Evolutionary conservation across 371 early-diverging fungal species (phyloP).

Genomic region (Caulochytrium protostelioides): DNA sequence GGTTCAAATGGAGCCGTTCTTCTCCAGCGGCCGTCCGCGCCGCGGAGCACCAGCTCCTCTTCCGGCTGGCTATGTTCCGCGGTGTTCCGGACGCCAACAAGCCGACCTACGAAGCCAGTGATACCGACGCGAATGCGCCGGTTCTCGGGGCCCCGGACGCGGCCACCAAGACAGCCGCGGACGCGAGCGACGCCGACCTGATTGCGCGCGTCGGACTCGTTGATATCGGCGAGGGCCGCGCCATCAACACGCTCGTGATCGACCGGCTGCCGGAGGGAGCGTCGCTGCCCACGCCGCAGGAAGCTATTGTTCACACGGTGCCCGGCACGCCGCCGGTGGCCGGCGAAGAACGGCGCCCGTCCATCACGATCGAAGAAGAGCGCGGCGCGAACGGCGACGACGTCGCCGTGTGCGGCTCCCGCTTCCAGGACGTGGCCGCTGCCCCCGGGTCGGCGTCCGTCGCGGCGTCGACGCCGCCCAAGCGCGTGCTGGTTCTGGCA

Average conservation of each 20-base stretch:
- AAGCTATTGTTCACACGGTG: too few relatives aligned
- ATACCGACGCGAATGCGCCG: too few relatives aligned
- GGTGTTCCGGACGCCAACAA: not conserved
- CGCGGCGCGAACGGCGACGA: too few relatives aligned
- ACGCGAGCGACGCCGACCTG: not conserved
- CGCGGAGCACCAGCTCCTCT: not conserved
- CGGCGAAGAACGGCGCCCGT: too few relatives aligned
- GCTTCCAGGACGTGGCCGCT: slow-evolving; percentile 7
- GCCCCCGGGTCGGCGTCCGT: not conserved
- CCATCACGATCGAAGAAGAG: not conserved
- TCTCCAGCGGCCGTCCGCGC: too few relatives aligned
- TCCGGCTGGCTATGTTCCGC: not conserved
- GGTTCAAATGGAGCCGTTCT: too few relatives aligned
- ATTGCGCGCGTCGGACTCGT: slow-evolving; percentile 27
- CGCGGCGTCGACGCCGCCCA: not conserved
- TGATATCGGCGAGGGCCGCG: slow-evolving; percentile 25
- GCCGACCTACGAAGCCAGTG: too few relatives aligned
- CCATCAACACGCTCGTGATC: slow-evolving; percentile 25
- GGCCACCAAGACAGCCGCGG: not conserved
- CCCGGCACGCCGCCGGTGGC: too few relatives aligned
- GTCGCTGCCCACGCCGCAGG: too few relatives aligned
- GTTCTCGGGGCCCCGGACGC: not conserved
- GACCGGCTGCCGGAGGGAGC: slow-evolving; percentile 3
- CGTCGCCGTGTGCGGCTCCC: too few relatives aligned
- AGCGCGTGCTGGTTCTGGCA: slow-evolving; percentile 39